Base-by-base conservation (phyloP, 306 rosid genomes). In the Prunus fruticosa region DNA sequence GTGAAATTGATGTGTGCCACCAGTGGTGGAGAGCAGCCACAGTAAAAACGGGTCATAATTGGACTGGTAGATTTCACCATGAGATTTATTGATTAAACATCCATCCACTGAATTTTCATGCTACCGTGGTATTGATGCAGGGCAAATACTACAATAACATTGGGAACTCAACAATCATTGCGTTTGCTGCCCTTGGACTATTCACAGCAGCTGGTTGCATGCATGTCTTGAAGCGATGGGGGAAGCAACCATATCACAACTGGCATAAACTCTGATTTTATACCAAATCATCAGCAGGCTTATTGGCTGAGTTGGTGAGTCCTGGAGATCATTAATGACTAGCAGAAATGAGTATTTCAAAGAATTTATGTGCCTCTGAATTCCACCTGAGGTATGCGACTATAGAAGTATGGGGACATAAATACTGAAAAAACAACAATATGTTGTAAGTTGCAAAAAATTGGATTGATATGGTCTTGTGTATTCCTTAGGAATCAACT, bases 241-340 rank as follows among this genome's bases (percentile, higher is more conserved):
- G 97, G 67, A 94, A 94, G 87, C 97, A 94, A 76, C 97, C 96
- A 1, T 92, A 92, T 85, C 91, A 90, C 68, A 90, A 83, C 73
- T 86, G 95, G 94, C 89, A 80, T 78, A 89, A 91, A 70, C 81
- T 84, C 69, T 92, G 83, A 94, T 66, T 69, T 71, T 70, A 25
- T 57, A 12, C 47, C 12, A 5, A 54, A 46, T 46, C 47, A 61
- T 27, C 49, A 74, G 28, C 27, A 5, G 14, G 69, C 18, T 0
- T 46, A 11, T 46, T 49, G 49, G 20, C 78, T 0, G 60, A 19
- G 78, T 62, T 69, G 69, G 49, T 32, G 47, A 18, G 11, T 64
- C 27, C 61, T 18, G 38, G 54, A 57, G 41, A 15, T 61, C 61
- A 25, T 46, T 27, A 2, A 25, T 23, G 67, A 43, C 69, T 46